These are phyloP conservation scores for Spathaspora sp. DNA, from an alignment of 1,139 yeast genomes.

Conservation along the genomic window DNA sequence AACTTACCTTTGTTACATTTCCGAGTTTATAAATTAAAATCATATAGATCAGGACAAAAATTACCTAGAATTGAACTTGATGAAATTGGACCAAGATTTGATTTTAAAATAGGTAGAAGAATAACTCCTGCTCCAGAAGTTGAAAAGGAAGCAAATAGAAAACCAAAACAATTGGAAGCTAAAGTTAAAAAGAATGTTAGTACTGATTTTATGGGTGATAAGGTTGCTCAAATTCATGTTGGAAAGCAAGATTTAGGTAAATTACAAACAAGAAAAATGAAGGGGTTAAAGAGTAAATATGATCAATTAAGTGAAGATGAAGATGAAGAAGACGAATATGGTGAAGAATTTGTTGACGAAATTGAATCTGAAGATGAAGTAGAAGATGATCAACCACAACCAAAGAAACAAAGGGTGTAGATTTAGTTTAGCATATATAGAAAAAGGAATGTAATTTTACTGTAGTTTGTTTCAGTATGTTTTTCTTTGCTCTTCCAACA, in stretches of 20 bases:
- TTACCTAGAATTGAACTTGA: conserved; percentile 92
- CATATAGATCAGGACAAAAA: conserved; percentile 81
- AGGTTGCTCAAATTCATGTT: conserved; percentile 93
- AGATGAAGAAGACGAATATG: conserved; percentile 29
- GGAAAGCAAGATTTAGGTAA: conserved; percentile 91
- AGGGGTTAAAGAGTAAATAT: conserved; percentile 86
- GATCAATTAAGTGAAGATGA: conserved; percentile 67
- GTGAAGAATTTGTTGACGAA: conserved; percentile 31
- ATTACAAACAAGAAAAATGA: conserved; percentile 96
- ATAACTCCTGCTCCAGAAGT: conserved; percentile 83
- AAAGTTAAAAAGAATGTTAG: conserved; percentile 87
- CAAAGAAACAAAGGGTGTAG: conserved; percentile 35
- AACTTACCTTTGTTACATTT: conserved; percentile 76
- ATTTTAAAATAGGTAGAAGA: conserved; percentile 87
- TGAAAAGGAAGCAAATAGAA: conserved; percentile 84
- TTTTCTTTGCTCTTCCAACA: neutral
- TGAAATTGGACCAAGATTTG: conserved; percentile 95
- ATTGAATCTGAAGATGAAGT: conserved; percentile 18
- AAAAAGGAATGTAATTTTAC: neutral
- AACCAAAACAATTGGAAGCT: conserved; percentile 79
- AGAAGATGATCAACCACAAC: conserved; percentile 31
- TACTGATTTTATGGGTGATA: conserved; percentile 90
- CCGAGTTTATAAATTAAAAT: conserved; percentile 85
- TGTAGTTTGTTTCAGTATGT: neutral
- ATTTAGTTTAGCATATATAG: neutral